Percentiles rank a stretch among this genome's conserved stretches.
phyloP scores from a whole-genome alignment of 139 green algal species.

The Axilococcus clingmanii region DNA sequence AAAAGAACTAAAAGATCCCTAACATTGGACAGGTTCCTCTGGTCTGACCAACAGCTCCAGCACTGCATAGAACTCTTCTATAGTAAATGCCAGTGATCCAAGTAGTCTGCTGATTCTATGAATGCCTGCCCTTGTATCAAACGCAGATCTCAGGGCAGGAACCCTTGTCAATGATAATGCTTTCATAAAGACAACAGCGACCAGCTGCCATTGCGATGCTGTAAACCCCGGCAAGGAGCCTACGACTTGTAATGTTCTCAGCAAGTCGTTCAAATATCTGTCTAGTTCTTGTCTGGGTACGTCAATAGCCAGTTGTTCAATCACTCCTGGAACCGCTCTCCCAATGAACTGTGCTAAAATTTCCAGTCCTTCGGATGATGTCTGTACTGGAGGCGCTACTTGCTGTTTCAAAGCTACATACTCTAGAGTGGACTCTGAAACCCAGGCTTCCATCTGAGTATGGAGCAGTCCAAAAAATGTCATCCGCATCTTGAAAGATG shows the following conservation, averaged over 20 bases:
- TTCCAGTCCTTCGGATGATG: too few relatives aligned
- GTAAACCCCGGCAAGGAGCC: constrained; percentile 20
- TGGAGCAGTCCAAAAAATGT: constrained; percentile 20
- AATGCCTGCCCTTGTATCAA: constrained; percentile 23
- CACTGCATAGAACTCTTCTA: constrained; percentile 25
- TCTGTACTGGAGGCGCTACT: too few relatives aligned
- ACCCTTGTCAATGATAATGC: constrained; percentile 18
- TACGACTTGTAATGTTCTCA: constrained; percentile 13
- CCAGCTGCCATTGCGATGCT: constrained; percentile 21
- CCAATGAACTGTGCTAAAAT: constrained; percentile 4
- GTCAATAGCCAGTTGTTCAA: constrained; percentile 1
- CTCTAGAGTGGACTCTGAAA: constrained; percentile 2
- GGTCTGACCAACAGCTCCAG: constrained; percentile 17
- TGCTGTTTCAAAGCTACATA: too few relatives aligned
- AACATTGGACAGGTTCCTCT: background rate
- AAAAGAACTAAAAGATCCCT: too few relatives aligned
- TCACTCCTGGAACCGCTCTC: constrained; percentile 4
- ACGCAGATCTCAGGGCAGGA: constrained; percentile 8
- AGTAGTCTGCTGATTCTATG: constrained; percentile 8
- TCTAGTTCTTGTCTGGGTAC: constrained; percentile 10
- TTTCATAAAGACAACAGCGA: constrained; percentile 19
- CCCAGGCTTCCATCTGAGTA: constrained; percentile 18
- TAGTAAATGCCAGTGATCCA: constrained; percentile 10
- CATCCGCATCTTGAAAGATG: too few relatives aligned
- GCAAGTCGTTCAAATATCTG: constrained; percentile 9